Conservation (phyloP, 306 rosid species). For the Vachellia collinsii region DNA sequence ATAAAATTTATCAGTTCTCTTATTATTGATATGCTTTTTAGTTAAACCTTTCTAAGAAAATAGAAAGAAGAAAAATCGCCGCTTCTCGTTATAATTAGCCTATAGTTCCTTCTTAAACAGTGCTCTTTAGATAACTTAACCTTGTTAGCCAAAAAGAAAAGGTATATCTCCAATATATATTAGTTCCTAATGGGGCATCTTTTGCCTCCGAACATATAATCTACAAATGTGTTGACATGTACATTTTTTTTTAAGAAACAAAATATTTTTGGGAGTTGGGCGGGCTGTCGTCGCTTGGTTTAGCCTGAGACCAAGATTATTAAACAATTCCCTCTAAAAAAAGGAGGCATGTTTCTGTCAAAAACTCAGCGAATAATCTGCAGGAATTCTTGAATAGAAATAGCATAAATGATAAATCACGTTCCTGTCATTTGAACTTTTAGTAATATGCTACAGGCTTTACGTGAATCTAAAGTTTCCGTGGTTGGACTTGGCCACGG, state of each 20-base stretch:
- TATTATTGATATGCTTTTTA: too few relatives aligned
- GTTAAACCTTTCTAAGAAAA: too few relatives aligned
- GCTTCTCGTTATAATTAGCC: not conserved
- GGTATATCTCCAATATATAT: too few relatives aligned
- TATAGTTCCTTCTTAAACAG: too few relatives aligned
- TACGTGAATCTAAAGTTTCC: not conserved
- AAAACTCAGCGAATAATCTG: not conserved
- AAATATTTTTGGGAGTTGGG: too few relatives aligned
- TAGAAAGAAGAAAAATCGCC: not conserved
- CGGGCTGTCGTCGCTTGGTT: not conserved
- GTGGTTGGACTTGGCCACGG: not conserved
- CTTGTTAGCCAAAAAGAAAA: too few relatives aligned
- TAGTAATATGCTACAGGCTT: not conserved
- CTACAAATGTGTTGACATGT: too few relatives aligned
- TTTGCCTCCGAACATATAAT: too few relatives aligned
- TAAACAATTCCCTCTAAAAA: not conserved
- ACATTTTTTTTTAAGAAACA: too few relatives aligned
- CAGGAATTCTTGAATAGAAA: not conserved
- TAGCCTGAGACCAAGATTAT: not conserved
- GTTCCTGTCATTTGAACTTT: not conserved
- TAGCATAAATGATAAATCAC: not conserved
- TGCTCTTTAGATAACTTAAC: too few relatives aligned
- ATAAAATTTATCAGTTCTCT: too few relatives aligned
- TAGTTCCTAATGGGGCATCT: too few relatives aligned
- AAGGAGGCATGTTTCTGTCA: not conserved